Base-by-base conservation (phyloP, 352 stramenopile genomes). In the Phytopythium montanum region DNA sequence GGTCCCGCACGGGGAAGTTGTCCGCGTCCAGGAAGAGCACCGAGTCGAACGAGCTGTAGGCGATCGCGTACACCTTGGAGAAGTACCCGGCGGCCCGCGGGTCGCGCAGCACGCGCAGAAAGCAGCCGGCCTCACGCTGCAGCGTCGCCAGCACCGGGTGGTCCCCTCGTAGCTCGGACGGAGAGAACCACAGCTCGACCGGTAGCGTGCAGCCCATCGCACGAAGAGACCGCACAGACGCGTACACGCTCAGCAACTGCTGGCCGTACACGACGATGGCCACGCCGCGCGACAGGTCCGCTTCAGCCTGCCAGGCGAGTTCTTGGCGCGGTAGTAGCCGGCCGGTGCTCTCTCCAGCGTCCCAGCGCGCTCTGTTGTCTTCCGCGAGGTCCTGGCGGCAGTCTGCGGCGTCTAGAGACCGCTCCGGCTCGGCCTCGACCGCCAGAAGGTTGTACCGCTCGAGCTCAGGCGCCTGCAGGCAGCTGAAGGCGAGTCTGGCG, bases 11-110 rank as follows among this genome's bases (percentile, higher is more conserved):
- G 0, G 81, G 70, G 28, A 92, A 89, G 60, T 90, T 92, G 64
- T 94, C 85, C 7, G 81, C 69, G 57, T 94, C 85, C 18, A 94
- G 65, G 5, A 94, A 65, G 39, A 94, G 54, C n/a, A 94, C 67
- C 21, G 81, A 50, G 51, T 94, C 79, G 54, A 94, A 92, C 5
- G 80, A 69, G 25, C 68, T 86, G 78, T 92, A 88, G 48, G 80
- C 87, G 9, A 90, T 62, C 0, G 81, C 84, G 62, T 91, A 76
- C 16, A 85, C 72, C 66, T 94, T 94, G 38, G 82, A 85, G 57
- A 83, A 87, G 58, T 79, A 94, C 36, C 54, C 62, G n/a, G 61
- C 75, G 9, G 76, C 80, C 42, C 62, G 56, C 23, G 59, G 29
- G 60, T 92, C 79, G 23, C 65, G 59, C 60, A 94, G 87, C 64